phyloP scores from a whole-genome alignment of 2,329 filamentous ascomycete species.

The Colletotrichum liaoningense region DNA sequence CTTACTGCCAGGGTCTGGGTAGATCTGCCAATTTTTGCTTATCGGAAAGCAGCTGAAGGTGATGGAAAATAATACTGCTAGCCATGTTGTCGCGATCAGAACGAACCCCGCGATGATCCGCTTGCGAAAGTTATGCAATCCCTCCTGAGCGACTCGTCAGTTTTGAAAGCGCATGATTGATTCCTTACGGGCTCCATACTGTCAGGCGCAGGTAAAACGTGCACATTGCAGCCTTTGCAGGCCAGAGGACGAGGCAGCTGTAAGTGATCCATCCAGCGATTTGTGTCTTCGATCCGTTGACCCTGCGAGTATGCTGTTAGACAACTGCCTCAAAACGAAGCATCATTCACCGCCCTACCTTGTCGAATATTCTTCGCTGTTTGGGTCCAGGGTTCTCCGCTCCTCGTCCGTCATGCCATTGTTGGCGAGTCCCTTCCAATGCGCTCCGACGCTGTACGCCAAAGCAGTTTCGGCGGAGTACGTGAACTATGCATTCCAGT shows the following conservation, averaged over 20 bases:
- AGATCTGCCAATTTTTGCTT: constrained; percentile 63
- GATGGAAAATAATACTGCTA: constrained; percentile 57
- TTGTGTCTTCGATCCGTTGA: constrained; percentile 65
- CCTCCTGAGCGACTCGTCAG: constrained; percentile 19
- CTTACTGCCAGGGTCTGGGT: constrained; percentile 62
- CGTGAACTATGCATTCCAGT: not conserved
- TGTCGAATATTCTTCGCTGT: constrained; percentile 56
- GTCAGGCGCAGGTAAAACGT: constrained; percentile 64
- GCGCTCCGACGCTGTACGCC: constrained; percentile 51
- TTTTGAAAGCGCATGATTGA: too few species aligned
- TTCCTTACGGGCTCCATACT: constrained; percentile 39
- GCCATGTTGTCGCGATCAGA: constrained; percentile 56
- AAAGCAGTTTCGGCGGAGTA: constrained; percentile 41
- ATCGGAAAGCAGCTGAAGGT: constrained; percentile 60
- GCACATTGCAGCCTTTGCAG: constrained; percentile 63
- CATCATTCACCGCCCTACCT: constrained; percentile 40
- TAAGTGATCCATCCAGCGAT: constrained; percentile 64
- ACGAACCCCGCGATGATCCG: constrained; percentile 57
- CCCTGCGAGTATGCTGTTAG: constrained; percentile 41
- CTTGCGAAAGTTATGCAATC: constrained; percentile 38
- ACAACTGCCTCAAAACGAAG: not conserved
- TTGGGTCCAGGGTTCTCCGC: constrained; percentile 55
- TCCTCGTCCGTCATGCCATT: constrained; percentile 66
- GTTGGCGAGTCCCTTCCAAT: constrained; percentile 62
- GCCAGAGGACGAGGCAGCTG: constrained; percentile 58